phyloP scores from a whole-genome alignment of 352 stramenopile genomes.

The Globisporangium perplexum region DNA sequence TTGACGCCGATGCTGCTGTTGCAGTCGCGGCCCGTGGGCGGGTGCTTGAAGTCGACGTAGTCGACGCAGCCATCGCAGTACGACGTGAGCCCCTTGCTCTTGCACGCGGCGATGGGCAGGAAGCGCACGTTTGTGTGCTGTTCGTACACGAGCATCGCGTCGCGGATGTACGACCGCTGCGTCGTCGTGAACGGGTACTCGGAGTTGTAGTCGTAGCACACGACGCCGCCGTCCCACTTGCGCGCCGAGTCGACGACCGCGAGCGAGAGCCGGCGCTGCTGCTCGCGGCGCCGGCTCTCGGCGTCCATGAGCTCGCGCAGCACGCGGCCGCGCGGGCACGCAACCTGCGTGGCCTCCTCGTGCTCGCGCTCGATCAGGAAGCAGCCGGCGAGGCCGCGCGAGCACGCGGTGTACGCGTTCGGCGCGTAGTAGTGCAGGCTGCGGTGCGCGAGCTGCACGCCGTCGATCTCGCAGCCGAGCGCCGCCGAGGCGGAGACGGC shows the following conservation, averaged over 20 bases:
- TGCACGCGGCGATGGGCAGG: constrained; percentile 41
- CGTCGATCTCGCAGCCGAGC: constrained; percentile 53
- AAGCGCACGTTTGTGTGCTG: constrained; percentile 71
- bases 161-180: constrained; percentile 50
- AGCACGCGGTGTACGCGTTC: constrained; percentile 72
- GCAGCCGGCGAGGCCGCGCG: constrained; percentile 47
- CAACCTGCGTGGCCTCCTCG: constrained; percentile 50
- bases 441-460: constrained; percentile 46
- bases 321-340: constrained; percentile 38
- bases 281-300: constrained; percentile 18
- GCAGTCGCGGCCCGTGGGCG: constrained; percentile 57
- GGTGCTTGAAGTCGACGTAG: constrained; percentile 79
- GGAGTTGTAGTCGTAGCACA: constrained; percentile 66
- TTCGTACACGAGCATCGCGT: constrained; percentile 66
- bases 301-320: constrained; percentile 21
- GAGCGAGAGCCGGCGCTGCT: constrained; percentile 49
- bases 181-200: constrained; percentile 59
- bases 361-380: constrained; percentile 61
- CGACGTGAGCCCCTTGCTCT: constrained; percentile 28
- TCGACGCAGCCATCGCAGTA: constrained; percentile 67
- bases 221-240: constrained; percentile 58
- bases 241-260: constrained; percentile 55
- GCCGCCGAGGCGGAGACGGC: neutral
- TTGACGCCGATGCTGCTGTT: constrained; percentile 78
- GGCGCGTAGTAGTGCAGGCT: constrained; percentile 68